Evolutionary conservation across 495 filamentous ascomycete genomes (phyloP).

Genomic region (Aspergillus campestris): DNA sequence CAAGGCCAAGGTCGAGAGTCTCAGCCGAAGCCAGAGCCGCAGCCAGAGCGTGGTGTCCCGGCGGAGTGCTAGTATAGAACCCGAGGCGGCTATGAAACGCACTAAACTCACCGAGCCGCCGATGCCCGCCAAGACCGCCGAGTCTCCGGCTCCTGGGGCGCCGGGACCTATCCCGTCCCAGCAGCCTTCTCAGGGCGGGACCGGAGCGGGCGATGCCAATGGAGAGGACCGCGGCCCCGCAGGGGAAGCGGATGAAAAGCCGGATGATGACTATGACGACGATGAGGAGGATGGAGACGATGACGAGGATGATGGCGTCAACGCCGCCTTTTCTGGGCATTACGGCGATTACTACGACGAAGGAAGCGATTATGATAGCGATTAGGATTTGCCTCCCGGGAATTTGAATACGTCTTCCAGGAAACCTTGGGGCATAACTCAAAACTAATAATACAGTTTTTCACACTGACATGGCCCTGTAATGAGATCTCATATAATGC

Average conservation of each 20-base stretch:
- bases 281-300: constrained; percentile 23
- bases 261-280: constrained; percentile 23
- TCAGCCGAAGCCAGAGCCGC: constrained; percentile 30
- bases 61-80: constrained; percentile 31
- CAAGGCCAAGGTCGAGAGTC: constrained; percentile 24
- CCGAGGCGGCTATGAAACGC: constrained; percentile 16
- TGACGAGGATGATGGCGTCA: constrained; percentile 26
- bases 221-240: constrained; percentile 15
- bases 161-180: background rate
- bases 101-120: constrained; percentile 13
- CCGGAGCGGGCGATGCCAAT: background rate
- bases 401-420: background rate
- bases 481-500: too few species aligned
- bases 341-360: constrained; percentile 29
- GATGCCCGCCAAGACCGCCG: constrained; percentile 7
- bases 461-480: too few species aligned
- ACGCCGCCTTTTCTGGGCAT: constrained; percentile 32
- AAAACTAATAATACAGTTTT: too few species aligned
- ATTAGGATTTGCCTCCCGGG: constrained; percentile 12
- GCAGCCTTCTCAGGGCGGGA: too few species aligned
- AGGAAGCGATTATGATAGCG: constrained; percentile 26
- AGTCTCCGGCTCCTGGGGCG: constrained; percentile 15
- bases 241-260: constrained; percentile 5
- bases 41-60: constrained; percentile 31
- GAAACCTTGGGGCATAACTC: too few species aligned